Evolutionary conservation across 2,329 filamentous ascomycete species (phyloP), one percentile per base, ranked within the genome.

Genomic region (Chrysoporthe deuterocubensis): DNA sequence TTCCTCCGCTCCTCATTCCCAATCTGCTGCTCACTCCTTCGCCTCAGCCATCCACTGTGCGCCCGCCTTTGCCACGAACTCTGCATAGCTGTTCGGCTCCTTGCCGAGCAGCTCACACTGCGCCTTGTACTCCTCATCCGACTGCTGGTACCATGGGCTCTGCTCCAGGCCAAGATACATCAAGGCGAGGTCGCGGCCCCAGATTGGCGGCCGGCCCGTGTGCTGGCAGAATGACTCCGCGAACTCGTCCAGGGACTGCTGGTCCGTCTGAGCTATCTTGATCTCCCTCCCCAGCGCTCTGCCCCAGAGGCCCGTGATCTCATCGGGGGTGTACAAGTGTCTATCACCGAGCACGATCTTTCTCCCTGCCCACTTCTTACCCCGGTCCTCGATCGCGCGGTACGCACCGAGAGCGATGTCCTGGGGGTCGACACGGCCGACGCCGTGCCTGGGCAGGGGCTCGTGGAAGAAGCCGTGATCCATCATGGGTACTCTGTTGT

Each of bases 31-130:
- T 60, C 57, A 60, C 40, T 60, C 21, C n/a, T 60, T 43, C 40
- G 18, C 57, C 40, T 60, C 57, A 60, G 57, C 40, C n/a, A 60
- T 11, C 57, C 57, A 60, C 40, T 43, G 40, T 26, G 57, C 40
- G 16, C 57, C 57, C 40, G n/a, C 18, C n/a, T 44, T 40, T 42
- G 57, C 40, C 40, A 60, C 57, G 3, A 44, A 60, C 18, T 44
- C 37, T 16, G 43, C 40, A 34, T 60, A 60, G 13, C 40, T 60
- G 40, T 60, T 44, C 37, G 57, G 57, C 37, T 44, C 57, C 57
- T 32, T 44, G n/a, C 57, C 57, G 9, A 44, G 40, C 37, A 60
- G 40, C 57, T 16, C 37, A 44, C 37, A 26, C 37, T 60, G 57
- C 57, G n/a, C 40, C 18, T 26, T 16, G 40, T 60, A 60, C 13